These are phyloP conservation scores for Ceratobasidium sp. DNA, from an alignment of 1,284 basidiomycete species.

Conservation along the genomic window DNA sequence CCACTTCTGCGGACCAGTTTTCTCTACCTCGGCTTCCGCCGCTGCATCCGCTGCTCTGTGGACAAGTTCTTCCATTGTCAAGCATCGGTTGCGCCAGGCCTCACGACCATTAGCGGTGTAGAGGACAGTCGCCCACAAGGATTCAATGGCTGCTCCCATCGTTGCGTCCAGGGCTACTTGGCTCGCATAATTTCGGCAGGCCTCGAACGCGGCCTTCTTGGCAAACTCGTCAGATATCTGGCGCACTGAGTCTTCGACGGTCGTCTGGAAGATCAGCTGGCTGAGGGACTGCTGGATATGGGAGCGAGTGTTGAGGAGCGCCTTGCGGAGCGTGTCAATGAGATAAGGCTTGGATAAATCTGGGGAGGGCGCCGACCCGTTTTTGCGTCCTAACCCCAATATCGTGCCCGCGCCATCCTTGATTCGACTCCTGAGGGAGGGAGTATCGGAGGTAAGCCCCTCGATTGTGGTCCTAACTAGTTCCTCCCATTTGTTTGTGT, in stretches of 20 bases:
- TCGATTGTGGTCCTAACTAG: constrained; percentile 17
- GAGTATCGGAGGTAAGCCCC: background rate
- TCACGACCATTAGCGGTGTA: background rate
- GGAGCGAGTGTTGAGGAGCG: constrained; percentile 3
- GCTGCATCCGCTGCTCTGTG: constrained; percentile 28
- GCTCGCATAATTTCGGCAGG: constrained; percentile 11
- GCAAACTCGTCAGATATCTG: background rate
- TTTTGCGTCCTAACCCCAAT: background rate
- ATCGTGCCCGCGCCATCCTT: background rate
- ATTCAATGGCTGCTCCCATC: constrained; percentile 30
- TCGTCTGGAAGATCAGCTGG: constrained; percentile 14
- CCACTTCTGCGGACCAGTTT: background rate
- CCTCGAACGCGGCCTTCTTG: background rate
- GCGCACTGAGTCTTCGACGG: background rate
- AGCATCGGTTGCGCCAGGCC: constrained; percentile 18
- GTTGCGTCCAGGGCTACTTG: constrained; percentile 30
- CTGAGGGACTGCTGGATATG: constrained; percentile 9
- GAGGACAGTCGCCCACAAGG: constrained; percentile 26
- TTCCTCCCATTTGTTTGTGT: constrained; percentile 14
- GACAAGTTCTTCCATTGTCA: background rate
- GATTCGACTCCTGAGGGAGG: background rate
- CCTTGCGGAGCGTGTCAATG: constrained; percentile 5
- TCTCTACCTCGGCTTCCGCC: background rate
- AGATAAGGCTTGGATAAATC: no score
- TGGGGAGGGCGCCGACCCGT: background rate